Evolutionary conservation across 352 stramenopile species (phyloP), one percentile per base, ranked within the genome.

Genomic region (Globisporangium spiculum): DNA sequence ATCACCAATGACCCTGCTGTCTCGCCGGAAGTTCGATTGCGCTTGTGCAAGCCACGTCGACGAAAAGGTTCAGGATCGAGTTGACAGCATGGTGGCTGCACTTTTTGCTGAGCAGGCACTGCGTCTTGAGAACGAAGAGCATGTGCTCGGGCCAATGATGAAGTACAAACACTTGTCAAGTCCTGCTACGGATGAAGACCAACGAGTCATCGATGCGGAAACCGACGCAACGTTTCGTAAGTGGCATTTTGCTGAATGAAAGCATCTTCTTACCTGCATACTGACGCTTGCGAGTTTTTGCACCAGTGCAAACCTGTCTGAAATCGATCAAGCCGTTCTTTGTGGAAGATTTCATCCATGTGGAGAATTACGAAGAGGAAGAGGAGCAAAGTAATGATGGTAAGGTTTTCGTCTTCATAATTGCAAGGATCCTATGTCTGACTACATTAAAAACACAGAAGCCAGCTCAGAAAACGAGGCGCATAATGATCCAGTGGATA

Each of bases 301-400:
- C 16, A 14, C 41, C 41, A 50, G 41, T 50, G 41, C 41, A 50
- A 50, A 50, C 41, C 41, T 50, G 41, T n/a, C 16, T 50, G 41
- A 50, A 50, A n/a, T 50, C 41, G 41, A 50, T 50, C 41, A 50
- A 50, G 41, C 41, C 41, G 41, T 50, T 50, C 41, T 50, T 50
- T 6, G 41, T 50, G 7, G 41, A 50, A 18, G 41, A 50, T 7
- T 50, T 50, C 41, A 50, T n/a, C 16, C 41, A 50, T 50, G 41
- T 18, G 41, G 41, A 50, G 41, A 18, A 7, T n/a, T 50, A n/a
- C 16, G 41, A 50, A n/a, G 16, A n/a, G 4, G 41, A 50, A 50
- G 41, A 50, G 41, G 14, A 50, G 14, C 14, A 50, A 50, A 50
- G 10, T 4, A 50, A n/a, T 5, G 16, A 50, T 9, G 41, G 41